Evolutionary conservation across 306 rosid genomes (phyloP).

Genomic region (Potentilla sterilis): DNA sequence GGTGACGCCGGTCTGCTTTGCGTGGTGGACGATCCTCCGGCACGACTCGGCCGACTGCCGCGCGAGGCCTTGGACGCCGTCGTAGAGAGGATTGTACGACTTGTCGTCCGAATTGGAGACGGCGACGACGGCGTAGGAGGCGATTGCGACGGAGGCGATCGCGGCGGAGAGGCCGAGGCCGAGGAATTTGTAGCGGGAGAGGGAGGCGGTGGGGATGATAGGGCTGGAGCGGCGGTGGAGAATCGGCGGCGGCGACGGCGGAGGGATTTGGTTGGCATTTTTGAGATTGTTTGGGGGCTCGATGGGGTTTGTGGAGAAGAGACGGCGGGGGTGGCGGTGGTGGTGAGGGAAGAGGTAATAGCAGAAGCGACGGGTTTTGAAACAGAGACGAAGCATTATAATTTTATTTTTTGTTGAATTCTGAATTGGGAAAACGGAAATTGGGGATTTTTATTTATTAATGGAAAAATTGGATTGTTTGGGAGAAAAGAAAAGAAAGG

Average conservation of each 20-base stretch:
- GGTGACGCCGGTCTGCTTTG: slow-evolving; percentile 70
- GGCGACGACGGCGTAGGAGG: slow-evolving; percentile 40
- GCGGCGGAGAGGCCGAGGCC: slow-evolving; percentile 49
- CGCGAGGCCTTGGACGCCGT: slow-evolving; percentile 41
- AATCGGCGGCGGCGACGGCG: slow-evolving; percentile 21
- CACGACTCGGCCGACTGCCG: slow-evolving; percentile 49
- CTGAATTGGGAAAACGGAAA: background rate
- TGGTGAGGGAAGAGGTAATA: slow-evolving; percentile 40
- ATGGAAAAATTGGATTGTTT: background rate
- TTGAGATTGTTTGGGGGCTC: slow-evolving; percentile 16
- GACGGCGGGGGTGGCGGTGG: slow-evolving; percentile 27
- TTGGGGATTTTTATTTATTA: background rate
- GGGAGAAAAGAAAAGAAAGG: slow-evolving; percentile 2
- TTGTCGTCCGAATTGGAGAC: slow-evolving; percentile 20
- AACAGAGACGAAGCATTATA: slow-evolving; percentile 56
- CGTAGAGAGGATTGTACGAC: slow-evolving; percentile 36
- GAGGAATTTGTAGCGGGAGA: slow-evolving; percentile 34
- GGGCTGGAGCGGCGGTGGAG: slow-evolving; percentile 18
- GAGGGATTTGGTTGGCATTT: slow-evolving; percentile 37
- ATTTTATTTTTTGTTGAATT: background rate
- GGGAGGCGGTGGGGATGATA: slow-evolving; percentile 21
- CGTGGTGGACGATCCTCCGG: slow-evolving; percentile 53
- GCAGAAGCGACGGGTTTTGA: slow-evolving; percentile 44
- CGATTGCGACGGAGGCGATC: slow-evolving; percentile 54
- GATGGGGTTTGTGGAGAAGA: slow-evolving; percentile 17